Conservation (phyloP, 2,329 filamentous ascomycete species). For the Botrytis byssoidea region DNA sequence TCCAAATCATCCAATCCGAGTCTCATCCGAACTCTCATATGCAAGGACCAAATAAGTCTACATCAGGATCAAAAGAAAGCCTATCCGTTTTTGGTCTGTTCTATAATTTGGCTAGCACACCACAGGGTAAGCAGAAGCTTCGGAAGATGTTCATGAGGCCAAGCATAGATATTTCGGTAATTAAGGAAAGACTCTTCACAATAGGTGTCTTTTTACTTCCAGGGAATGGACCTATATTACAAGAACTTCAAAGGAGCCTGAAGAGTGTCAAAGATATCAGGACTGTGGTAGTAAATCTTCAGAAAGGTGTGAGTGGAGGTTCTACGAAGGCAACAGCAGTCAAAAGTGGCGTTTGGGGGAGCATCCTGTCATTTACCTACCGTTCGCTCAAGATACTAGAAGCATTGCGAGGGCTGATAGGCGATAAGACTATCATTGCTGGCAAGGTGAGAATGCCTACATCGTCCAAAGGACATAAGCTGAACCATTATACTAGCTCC, state of each 20-base stretch:
- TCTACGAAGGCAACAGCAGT: conserved; percentile 44
- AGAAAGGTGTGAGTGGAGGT: conserved; percentile 68
- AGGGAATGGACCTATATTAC: conserved; percentile 60
- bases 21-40: conserved; percentile 79
- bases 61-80: conserved; percentile 70
- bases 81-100: conserved; percentile 85
- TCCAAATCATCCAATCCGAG: conserved; percentile 84
- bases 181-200: conserved; percentile 69
- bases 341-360: conserved; percentile 69
- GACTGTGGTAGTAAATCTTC: conserved; percentile 65
- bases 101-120: conserved; percentile 68
- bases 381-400: conserved; percentile 69
- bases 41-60: conserved; percentile 62
- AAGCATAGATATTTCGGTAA: conserved; percentile 63
- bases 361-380: conserved; percentile 68
- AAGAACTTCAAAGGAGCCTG: conserved; percentile 59
- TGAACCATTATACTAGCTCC: conserved; percentile 46
- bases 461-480: background rate
- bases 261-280: conserved; percentile 75
- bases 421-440: conserved; percentile 52
- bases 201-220: conserved; percentile 65
- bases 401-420: conserved; percentile 55
- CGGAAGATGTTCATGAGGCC: conserved; percentile 82
- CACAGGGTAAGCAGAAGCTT: conserved; percentile 72
- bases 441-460: conserved; percentile 47